A percentile compares a stretch with the other conserved stretches of the same genome.
Conservation (phyloP, 139 green algal species). For the Trebouxia sp. region DNA sequence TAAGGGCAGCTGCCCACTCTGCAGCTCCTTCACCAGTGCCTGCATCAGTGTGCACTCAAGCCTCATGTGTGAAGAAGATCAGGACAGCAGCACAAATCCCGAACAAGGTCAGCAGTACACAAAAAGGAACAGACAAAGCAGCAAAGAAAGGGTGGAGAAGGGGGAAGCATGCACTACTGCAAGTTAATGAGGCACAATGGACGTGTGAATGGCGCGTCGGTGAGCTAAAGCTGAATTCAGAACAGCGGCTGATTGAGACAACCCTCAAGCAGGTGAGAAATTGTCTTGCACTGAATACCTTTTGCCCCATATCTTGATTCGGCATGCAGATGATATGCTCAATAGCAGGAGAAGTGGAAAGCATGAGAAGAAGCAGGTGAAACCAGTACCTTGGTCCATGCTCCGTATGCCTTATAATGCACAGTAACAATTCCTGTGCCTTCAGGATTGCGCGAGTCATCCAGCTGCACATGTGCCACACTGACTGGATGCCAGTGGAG, state of each 20-base stretch:
- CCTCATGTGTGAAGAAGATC: neutral
- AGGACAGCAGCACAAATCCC: neutral
- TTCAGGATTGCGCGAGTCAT: neutral
- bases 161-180: too few species aligned
- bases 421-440: slow-evolving; percentile 5
- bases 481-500: slow-evolving; percentile 21
- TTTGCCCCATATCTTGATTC: too few species aligned
- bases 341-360: too few species aligned
- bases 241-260: too few species aligned
- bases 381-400: slow-evolving; percentile 17
- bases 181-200: too few species aligned
- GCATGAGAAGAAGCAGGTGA: too few species aligned
- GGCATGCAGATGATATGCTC: too few species aligned
- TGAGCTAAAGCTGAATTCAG: too few species aligned
- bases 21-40: slow-evolving; percentile 1
- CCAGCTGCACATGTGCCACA: slow-evolving; percentile 3
- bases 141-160: too few species aligned
- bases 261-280: too few species aligned
- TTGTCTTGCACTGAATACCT: too few species aligned
- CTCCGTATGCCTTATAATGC: slow-evolving; percentile 11
- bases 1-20: neutral
- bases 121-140: neutral
- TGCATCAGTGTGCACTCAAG: neutral
- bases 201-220: too few species aligned
- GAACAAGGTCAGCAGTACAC: neutral